These are phyloP conservation scores for Elaeis guineensis DNA, from an alignment of 176 grass and related monocot species.

Conservation along the genomic window DNA sequence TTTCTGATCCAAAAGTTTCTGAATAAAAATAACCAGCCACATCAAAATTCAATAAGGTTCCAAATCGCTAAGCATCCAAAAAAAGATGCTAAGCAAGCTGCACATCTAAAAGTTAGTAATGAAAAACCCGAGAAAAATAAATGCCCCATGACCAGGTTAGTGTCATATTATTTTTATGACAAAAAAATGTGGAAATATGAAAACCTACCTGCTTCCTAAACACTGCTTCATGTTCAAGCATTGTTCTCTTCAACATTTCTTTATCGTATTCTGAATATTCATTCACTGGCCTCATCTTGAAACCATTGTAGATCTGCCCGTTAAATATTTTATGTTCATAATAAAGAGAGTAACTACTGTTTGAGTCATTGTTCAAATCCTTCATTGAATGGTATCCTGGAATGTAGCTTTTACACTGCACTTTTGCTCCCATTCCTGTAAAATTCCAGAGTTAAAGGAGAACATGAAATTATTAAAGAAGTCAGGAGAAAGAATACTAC, in stretches of 20 bases:
- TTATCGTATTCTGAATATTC: constrained; percentile 52
- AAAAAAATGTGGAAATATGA: constrained; percentile 8
- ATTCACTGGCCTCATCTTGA: constrained; percentile 24
- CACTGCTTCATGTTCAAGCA: constrained; percentile 88
- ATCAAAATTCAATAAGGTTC: no score
- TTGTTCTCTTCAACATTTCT: constrained; percentile 66
- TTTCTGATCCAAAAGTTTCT: no score
- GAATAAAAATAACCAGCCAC: no score
- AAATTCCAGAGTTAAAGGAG: no score
- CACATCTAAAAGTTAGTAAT: neutral
- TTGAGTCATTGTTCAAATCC: constrained; percentile 34
- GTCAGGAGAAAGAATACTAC: no score
- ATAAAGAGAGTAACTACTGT: constrained; percentile 36
- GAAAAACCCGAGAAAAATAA: neutral
- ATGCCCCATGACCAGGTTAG: neutral
- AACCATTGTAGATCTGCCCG: constrained; percentile 29
- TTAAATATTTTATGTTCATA: constrained; percentile 41
- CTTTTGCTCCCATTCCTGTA: constrained; percentile 56
- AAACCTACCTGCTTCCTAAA: constrained; percentile 73
- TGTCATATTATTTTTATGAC: neutral
- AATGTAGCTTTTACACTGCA: constrained; percentile 56
- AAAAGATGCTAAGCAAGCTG: no score
- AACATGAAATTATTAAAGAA: no score
- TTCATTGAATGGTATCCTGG: constrained; percentile 33
- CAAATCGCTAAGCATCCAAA: no score